Evolutionary conservation across 805 yeast genomes (phyloP).

Genomic region (Cyberlindnera meyerae): DNA sequence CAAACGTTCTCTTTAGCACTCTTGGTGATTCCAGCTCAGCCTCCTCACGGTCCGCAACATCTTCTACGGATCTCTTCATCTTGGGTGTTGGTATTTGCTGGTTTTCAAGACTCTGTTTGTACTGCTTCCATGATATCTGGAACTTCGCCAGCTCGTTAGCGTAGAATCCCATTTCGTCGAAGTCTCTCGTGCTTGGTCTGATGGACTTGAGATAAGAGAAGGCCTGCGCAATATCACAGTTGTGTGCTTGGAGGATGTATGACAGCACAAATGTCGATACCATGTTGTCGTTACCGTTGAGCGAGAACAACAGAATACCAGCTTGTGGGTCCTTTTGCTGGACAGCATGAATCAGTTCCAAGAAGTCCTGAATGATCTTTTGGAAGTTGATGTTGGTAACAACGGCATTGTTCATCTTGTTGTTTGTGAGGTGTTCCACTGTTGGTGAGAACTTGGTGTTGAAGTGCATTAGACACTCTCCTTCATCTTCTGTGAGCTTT

Average conservation of each 20-base stretch:
- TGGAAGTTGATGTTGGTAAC: slow-evolving; percentile 24
- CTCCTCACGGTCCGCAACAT: slow-evolving; percentile 23
- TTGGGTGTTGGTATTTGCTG: slow-evolving; percentile 10
- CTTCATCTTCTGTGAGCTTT: slow-evolving; percentile 25
- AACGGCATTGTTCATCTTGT: slow-evolving; percentile 21
- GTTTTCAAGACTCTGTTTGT: slow-evolving; percentile 12
- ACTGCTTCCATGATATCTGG: slow-evolving; percentile 17
- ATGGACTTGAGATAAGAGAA: slow-evolving; percentile 23
- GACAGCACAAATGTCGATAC: slow-evolving; percentile 21
- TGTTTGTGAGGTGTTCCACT: slow-evolving; percentile 17
- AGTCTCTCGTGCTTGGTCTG: slow-evolving; percentile 23
- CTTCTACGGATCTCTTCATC: slow-evolving; percentile 23
- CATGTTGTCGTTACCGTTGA: slow-evolving; percentile 28
- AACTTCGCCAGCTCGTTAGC: slow-evolving; percentile 22
- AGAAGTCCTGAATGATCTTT: slow-evolving; percentile 21
- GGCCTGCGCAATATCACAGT: slow-evolving; percentile 22
- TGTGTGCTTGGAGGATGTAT: slow-evolving; percentile 21
- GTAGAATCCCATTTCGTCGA: slow-evolving; percentile 22
- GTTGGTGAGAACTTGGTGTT: slow-evolving; percentile 24
- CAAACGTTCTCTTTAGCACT: slow-evolving; percentile 20
- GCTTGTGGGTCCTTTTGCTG: slow-evolving; percentile 23
- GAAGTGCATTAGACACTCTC: slow-evolving; percentile 24
- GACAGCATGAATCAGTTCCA: slow-evolving; percentile 16
- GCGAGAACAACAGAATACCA: slow-evolving; percentile 24
- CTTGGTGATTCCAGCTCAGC: slow-evolving; percentile 23